Evolutionary conservation across 768 basidiomycete genomes (phyloP).

Genomic region (Amanita subjunquillea): DNA sequence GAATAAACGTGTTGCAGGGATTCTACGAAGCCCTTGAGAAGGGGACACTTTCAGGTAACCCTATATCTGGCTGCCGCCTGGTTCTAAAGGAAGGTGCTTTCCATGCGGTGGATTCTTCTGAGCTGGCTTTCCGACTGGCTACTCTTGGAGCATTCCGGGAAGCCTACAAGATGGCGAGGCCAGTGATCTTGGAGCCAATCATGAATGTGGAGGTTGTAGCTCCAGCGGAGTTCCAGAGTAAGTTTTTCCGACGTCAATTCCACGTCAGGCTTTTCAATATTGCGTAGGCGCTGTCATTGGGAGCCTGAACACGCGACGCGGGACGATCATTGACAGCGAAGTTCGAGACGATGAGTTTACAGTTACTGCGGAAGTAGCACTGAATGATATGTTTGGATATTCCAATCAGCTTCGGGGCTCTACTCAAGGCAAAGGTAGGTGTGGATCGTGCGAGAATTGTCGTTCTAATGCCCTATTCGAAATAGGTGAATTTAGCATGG

Average conservation of each 20-base stretch:
- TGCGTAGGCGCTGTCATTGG: constrained; percentile 76
- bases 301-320: constrained; percentile 83
- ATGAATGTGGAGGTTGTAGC: constrained; percentile 98
- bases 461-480: not conserved
- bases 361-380: constrained; percentile 77
- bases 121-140: constrained; percentile 88
- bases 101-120: constrained; percentile 94
- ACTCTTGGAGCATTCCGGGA: constrained; percentile 91
- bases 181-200: constrained; percentile 91
- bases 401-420: constrained; percentile 86
- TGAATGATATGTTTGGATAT: constrained; percentile 99
- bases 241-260: constrained; percentile 10
- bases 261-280: not conserved
- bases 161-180: constrained; percentile 63
- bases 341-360: constrained; percentile 97
- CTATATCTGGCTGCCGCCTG: constrained; percentile 76
- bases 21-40: constrained; percentile 93
- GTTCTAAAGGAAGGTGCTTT: constrained; percentile 86
- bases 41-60: constrained; percentile 81
- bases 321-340: constrained; percentile 92
- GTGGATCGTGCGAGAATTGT: not conserved
- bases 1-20: constrained; percentile 39
- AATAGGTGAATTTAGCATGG: constrained; percentile 68
- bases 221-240: constrained; percentile 91
- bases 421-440: constrained; percentile 85